Conservation (phyloP, 345 rosid species). For the Theobroma cacao region DNA sequence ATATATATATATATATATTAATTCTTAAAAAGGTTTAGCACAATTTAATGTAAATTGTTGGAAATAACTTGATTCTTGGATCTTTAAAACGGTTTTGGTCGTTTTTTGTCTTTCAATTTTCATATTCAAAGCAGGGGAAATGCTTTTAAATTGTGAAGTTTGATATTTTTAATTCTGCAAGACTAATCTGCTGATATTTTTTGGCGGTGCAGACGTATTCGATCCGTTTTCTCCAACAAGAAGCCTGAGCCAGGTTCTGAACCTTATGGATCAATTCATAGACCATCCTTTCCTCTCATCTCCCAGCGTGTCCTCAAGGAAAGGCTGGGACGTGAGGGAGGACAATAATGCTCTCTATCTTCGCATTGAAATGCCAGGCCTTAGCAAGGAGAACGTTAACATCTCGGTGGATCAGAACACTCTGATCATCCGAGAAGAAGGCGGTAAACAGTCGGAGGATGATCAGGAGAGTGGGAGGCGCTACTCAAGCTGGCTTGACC, state of each 20-base stretch:
- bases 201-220: slow-evolving; percentile 34
- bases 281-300: slow-evolving; percentile 49
- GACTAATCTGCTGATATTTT: not conserved
- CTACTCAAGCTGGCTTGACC: slow-evolving; percentile 48
- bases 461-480: slow-evolving; percentile 38
- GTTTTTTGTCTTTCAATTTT: not conserved
- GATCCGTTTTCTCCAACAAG: slow-evolving; percentile 65
- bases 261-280: slow-evolving; percentile 55
- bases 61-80: not conserved
- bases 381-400: slow-evolving; percentile 55
- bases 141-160: not conserved
- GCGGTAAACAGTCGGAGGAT: slow-evolving; percentile 29
- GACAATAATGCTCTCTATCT: slow-evolving; percentile 33
- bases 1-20: too few species aligned
- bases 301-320: slow-evolving; percentile 23
- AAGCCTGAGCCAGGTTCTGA: slow-evolving; percentile 61
- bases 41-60: too few species aligned
- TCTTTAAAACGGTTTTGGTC: not conserved
- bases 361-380: slow-evolving; percentile 61
- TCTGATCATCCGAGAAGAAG: slow-evolving; percentile 61
- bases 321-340: slow-evolving; percentile 37
- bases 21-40: too few species aligned
- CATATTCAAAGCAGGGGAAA: not conserved
- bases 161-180: not conserved
- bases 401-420: slow-evolving; percentile 62